phyloP scores from a whole-genome alignment of 108 stramenopile genomes.

The Pseudonitzschia multiseries region DNA sequence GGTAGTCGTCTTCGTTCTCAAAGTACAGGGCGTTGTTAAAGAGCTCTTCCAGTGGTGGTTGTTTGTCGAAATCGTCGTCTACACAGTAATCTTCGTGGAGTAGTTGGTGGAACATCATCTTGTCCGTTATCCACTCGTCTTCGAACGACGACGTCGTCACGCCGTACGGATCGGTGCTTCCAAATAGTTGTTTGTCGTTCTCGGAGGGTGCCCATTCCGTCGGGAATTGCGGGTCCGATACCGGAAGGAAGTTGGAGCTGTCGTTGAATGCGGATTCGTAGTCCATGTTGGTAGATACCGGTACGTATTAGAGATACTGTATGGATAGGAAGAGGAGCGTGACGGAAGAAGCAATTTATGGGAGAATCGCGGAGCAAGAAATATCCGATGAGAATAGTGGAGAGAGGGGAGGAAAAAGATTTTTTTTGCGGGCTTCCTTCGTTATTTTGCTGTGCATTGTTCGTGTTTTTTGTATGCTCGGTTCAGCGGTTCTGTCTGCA shows the following conservation, averaged over 20 bases:
- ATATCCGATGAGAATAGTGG: background rate
- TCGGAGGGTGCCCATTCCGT: constrained; percentile 9
- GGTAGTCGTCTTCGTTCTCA: constrained; percentile 33
- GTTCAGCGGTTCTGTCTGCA: background rate
- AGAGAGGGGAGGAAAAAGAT: background rate
- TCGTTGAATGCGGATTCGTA: background rate
- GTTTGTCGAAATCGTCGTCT: background rate
- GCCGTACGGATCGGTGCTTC: background rate
- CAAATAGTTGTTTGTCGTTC: constrained; percentile 3
- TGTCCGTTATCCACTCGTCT: background rate
- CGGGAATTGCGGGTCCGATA: background rate
- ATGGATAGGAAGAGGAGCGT: too few species aligned
- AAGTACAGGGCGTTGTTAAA: constrained; percentile 33
- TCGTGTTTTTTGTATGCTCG: background rate
- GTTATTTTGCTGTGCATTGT: background rate
- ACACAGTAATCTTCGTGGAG: background rate
- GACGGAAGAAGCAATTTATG: background rate
- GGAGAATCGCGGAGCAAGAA: background rate
- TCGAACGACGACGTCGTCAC: background rate
- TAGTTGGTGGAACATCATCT: background rate
- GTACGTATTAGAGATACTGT: background rate
- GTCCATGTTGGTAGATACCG: background rate
- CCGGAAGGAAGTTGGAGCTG: constrained; percentile 5
- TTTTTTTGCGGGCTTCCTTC: background rate
- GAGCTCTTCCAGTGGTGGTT: constrained; percentile 42